Evolutionary conservation across 805 yeast species (phyloP), one percentile per base, ranked within the genome.

Genomic region (Teunomyces stri): DNA sequence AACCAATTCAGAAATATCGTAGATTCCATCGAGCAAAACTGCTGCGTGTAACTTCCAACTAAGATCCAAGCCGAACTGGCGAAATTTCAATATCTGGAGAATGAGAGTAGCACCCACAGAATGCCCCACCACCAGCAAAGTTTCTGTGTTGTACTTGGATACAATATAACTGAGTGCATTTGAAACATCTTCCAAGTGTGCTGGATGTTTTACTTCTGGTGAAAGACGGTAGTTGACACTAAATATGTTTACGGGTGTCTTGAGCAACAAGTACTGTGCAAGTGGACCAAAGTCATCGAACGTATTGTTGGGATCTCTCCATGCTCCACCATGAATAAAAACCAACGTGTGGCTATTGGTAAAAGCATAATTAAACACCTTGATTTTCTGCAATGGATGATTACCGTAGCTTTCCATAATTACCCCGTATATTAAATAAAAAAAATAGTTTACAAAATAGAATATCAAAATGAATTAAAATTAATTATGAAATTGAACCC

Each of bases 271-370:
- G 5, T 37, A 31, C 4, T 21, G 46, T 18, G 64, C 52, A 38
- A 82, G 48, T 10, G 52, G 54, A 7, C 67, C 68, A 45, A 79
- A 81, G 55, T 85, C 92, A 34, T 74, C 64, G 22, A 67, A 75
- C 0, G 90, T 84, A 58, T 85, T 84, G 2, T 51, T 60, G 1
- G 82, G 79, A 57, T 86, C 95, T 51, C 88, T 72, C 96, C 96
- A 89, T 0, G 90, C 95, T 0, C 96, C 96, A 1, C 96, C 96
- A 64, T 89, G 96, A 34, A 89, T 75, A 54, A 81, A 83, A 0
- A 87, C 74, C 5, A 80, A 45, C 15, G 78, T 63, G 18, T 47
- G 46, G 16, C 42, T 42, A n/a, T 50, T 47, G 6, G 18, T 11
- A 2, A 46, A 44, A 13, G 42, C 48, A 37, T 51, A 51, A n/a